These are phyloP conservation scores for Exserohilum rostratum DNA, from an alignment of 2,329 filamentous ascomycete species.

Conservation along the genomic window DNA sequence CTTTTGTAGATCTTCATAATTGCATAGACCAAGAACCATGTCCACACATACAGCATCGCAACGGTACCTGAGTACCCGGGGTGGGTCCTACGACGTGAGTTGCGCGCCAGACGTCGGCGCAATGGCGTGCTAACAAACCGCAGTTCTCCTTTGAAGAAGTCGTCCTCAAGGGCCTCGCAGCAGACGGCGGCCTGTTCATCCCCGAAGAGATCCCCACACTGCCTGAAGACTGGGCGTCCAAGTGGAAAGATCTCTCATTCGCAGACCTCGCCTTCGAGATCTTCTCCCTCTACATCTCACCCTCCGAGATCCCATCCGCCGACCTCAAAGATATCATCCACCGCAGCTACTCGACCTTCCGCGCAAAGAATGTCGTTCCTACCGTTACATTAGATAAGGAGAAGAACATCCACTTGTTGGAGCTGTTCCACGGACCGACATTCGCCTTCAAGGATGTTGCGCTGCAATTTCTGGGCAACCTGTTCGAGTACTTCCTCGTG, in stretches of 20 bases:
- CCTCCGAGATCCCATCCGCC: conserved; percentile 76
- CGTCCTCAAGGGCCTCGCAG: conserved; percentile 85
- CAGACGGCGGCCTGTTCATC: conserved; percentile 87
- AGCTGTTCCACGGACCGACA: conserved; percentile 95
- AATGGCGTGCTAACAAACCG: conserved; percentile 21
- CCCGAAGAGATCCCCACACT: conserved; percentile 78
- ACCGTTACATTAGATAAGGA: conserved; percentile 74
- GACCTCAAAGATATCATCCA: conserved; percentile 85
- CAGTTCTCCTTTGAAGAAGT: conserved; percentile 90
- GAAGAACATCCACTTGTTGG: conserved; percentile 80
- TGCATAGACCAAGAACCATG: conserved; percentile 37
- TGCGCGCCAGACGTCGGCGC: conserved; percentile 3
- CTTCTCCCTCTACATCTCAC: conserved; percentile 85
- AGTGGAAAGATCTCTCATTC: conserved; percentile 80
- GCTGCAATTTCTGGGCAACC: conserved; percentile 91
- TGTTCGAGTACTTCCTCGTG: conserved; percentile 87
- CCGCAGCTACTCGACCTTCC: conserved; percentile 88
- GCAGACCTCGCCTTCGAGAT: conserved; percentile 82
- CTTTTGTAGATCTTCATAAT: conserved; percentile 10
- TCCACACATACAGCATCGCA: conserved; percentile 61
- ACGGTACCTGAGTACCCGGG: conserved; percentile 67
- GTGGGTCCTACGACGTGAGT: conserved; percentile 66
- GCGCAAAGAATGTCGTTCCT: conserved; percentile 77
- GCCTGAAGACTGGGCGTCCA: conserved; percentile 66
- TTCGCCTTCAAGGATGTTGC: conserved; percentile 94